These are phyloP conservation scores for Mangifera indica DNA, from an alignment of 345 rosid genomes.

Conservation along the genomic window DNA sequence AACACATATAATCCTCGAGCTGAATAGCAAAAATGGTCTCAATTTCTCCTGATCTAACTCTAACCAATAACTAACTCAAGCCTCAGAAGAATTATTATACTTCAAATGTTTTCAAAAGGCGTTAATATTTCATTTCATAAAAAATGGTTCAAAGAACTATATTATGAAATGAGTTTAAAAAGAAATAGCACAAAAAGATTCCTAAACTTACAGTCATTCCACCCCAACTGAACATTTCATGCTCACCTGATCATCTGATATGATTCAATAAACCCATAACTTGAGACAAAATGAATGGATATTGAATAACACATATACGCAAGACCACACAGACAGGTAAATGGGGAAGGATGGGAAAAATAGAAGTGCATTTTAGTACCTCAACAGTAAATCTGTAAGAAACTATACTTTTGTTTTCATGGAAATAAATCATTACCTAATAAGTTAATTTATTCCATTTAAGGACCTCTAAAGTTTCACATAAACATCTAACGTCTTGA, in stretches of 20 bases:
- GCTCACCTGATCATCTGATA: not conserved
- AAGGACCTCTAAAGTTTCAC: constrained; percentile 11
- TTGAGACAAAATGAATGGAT: not conserved
- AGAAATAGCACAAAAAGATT: not conserved
- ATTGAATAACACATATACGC: not conserved
- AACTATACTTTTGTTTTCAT: not conserved
- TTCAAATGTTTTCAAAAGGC: not conserved
- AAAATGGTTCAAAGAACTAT: too few species aligned
- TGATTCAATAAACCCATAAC: not conserved
- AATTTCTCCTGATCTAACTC: not conserved
- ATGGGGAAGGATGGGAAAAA: not conserved
- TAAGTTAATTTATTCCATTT: not conserved
- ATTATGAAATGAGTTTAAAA: constrained; percentile 2
- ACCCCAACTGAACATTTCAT: constrained; percentile 6
- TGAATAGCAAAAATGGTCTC: not conserved
- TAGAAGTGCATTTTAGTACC: not conserved
- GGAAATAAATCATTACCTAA: not conserved
- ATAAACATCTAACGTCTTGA: not conserved
- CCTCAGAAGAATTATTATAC: not conserved
- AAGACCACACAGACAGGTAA: not conserved
- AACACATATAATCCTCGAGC: not conserved
- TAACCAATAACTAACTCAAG: not conserved
- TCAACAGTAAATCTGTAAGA: not conserved
- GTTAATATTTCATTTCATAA: not conserved
- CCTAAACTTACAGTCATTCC: constrained; percentile 4